Evolutionary conservation across 176 grass and related monocot species (phyloP).

Genomic region (Pharus latifolius): DNA sequence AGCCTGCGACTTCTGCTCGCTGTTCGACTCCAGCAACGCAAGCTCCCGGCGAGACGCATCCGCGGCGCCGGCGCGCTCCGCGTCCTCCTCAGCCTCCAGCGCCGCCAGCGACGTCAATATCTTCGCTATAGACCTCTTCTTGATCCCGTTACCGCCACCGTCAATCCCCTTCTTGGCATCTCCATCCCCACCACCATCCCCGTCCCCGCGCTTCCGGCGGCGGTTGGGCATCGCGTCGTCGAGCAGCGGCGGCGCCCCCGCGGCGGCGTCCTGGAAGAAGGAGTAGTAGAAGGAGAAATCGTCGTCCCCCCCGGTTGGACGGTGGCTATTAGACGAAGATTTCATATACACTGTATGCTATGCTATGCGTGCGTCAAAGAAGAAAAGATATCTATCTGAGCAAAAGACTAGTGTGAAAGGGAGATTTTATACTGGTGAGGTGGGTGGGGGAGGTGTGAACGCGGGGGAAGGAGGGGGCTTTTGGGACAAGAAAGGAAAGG

Average conservation of each 20-base stretch:
- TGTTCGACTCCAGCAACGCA: slow-evolving; percentile 65
- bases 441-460: slow-evolving; percentile 36
- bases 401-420: slow-evolving; percentile 48
- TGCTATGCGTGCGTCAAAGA: slow-evolving; percentile 15
- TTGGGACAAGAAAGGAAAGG: slow-evolving; percentile 37
- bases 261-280: slow-evolving; percentile 50
- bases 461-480: slow-evolving; percentile 23
- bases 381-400: not conserved
- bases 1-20: slow-evolving; percentile 44
- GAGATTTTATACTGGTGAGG: not conserved
- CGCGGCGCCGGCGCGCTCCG: slow-evolving; percentile 30
- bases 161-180: not conserved
- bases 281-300: slow-evolving; percentile 75
- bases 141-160: slow-evolving; percentile 1
- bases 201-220: slow-evolving; percentile 19
- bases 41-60: slow-evolving; percentile 45
- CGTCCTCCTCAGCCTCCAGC: slow-evolving; percentile 63
- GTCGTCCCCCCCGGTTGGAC: slow-evolving; percentile 31
- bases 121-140: slow-evolving; percentile 68
- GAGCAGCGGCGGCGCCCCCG: not conserved
- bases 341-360: slow-evolving; percentile 39
- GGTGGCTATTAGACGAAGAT: slow-evolving; percentile 32
- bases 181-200: not conserved
- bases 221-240: slow-evolving; percentile 51
- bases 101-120: slow-evolving; percentile 59